Percentiles rank a stretch among this genome's conserved stretches.
phyloP scores from a whole-genome alignment of 2,329 filamentous ascomycete genomes.

The Alternaria sp. region DNA sequence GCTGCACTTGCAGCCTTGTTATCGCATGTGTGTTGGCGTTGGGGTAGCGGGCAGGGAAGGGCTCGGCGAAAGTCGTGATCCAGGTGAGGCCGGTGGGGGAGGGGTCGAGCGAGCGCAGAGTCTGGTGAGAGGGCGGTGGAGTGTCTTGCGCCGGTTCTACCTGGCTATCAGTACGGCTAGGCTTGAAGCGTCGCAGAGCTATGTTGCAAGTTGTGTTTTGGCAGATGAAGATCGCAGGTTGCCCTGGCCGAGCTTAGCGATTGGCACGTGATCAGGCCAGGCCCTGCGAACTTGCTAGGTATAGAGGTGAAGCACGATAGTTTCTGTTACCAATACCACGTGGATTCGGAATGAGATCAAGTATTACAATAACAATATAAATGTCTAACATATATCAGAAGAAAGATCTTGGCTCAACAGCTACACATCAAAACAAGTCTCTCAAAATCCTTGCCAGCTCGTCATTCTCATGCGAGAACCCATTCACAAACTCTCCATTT shows the following conservation, averaged over 20 bases:
- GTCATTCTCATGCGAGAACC: constrained; percentile 66
- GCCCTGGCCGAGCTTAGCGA: constrained; percentile 29
- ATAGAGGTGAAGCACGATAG: neutral
- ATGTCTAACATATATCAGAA: neutral
- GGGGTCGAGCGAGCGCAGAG: constrained; percentile 25
- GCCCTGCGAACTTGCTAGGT: neutral
- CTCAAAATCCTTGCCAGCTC: constrained; percentile 68
- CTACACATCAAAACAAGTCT: constrained; percentile 62
- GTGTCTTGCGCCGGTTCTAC: neutral
- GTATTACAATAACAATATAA: neutral
- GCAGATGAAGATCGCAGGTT: constrained; percentile 25
- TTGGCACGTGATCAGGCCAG: constrained; percentile 26
- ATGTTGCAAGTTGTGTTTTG: constrained; percentile 21
- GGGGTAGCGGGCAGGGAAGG: constrained; percentile 17
- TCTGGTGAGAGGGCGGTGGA: constrained; percentile 6
- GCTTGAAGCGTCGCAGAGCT: constrained; percentile 9
- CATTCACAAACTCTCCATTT: constrained; percentile 55
- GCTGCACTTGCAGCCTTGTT: constrained; percentile 28
- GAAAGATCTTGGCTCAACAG: neutral
- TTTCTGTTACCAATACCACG: neutral
- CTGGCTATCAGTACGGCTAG: constrained; percentile 9
- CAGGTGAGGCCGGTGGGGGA: constrained; percentile 22
- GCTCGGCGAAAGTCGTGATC: constrained; percentile 19
- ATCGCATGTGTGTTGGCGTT: constrained; percentile 27
- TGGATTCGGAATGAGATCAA: neutral